Conservation (phyloP, 176 grass and related monocot genomes). For the Olyra latifolia region DNA sequence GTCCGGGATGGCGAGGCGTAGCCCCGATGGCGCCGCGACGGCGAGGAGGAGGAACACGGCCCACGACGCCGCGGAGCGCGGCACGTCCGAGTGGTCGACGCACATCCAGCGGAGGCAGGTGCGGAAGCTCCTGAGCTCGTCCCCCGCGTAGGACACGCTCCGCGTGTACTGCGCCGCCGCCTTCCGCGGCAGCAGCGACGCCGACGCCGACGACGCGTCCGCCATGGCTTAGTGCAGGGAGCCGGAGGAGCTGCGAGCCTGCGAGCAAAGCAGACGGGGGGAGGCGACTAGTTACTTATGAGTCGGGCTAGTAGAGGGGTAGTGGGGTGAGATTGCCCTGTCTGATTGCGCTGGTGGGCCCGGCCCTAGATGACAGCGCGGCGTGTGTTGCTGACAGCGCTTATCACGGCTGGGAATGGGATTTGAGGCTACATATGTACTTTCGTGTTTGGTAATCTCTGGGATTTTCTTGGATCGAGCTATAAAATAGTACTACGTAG, state of each 20-base stretch:
- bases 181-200: background rate
- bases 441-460: no score
- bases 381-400: no score
- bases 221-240: no score
- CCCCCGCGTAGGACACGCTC: slow-evolving; percentile 46
- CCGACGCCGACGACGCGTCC: slow-evolving; percentile 12
- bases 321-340: background rate
- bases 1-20: background rate
- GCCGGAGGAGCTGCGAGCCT: no score
- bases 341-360: background rate
- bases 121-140: slow-evolving; percentile 71
- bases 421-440: no score
- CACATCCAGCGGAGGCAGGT: slow-evolving; percentile 67
- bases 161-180: slow-evolving; percentile 37
- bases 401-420: no score
- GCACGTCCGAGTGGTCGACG: slow-evolving; percentile 48
- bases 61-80: slow-evolving; percentile 35
- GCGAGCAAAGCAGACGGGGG: no score
- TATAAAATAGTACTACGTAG: no score
- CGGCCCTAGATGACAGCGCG: no score
- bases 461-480: no score
- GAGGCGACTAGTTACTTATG: no score
- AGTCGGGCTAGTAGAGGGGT: no score
- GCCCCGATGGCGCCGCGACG: slow-evolving; percentile 12
- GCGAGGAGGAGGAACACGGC: slow-evolving; percentile 50